Evolutionary conservation across 129 eudicot genomes (phyloP).

Genomic region (Flaveria sonorensis): DNA sequence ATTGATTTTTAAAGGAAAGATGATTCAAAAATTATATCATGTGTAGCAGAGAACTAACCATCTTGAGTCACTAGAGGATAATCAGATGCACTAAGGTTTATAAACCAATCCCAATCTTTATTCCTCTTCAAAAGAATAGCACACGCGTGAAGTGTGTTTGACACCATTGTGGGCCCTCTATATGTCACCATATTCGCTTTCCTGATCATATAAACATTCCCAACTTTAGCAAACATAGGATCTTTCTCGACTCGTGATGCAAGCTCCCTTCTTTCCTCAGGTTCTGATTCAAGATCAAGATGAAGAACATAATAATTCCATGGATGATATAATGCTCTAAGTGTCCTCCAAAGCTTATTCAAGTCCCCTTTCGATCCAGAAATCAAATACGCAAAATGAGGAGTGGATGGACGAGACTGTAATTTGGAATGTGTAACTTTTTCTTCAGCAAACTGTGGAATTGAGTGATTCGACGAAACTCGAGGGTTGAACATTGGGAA

Average conservation of each 20-base stretch:
- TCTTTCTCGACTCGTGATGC: constrained; percentile 69
- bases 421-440: constrained; percentile 38
- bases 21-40: constrained; percentile 1
- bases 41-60: constrained; percentile 47
- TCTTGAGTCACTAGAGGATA: constrained; percentile 98
- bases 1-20: not conserved
- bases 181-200: constrained; percentile 94
- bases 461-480: constrained; percentile 43
- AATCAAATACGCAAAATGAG: constrained; percentile 81
- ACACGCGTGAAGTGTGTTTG: constrained; percentile 94
- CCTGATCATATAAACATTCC: constrained; percentile 70
- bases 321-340: constrained; percentile 76
- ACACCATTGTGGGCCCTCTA: constrained; percentile 95
- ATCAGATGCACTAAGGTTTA: constrained; percentile 94
- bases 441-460: constrained; percentile 52
- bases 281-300: constrained; percentile 84
- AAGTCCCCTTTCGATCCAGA: constrained; percentile 93
- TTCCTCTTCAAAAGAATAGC: constrained; percentile 76
- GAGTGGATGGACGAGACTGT: constrained; percentile 52
- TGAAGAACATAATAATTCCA: constrained; percentile 81
- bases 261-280: constrained; percentile 74
- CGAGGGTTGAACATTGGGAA: constrained; percentile 55
- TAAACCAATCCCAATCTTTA: constrained; percentile 97
- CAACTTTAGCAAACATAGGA: constrained; percentile 57
- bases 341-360: constrained; percentile 87